Evolutionary conservation across 1,284 basidiomycete species (phyloP).

Genomic region (Filobasidium uniguttulatum): DNA sequence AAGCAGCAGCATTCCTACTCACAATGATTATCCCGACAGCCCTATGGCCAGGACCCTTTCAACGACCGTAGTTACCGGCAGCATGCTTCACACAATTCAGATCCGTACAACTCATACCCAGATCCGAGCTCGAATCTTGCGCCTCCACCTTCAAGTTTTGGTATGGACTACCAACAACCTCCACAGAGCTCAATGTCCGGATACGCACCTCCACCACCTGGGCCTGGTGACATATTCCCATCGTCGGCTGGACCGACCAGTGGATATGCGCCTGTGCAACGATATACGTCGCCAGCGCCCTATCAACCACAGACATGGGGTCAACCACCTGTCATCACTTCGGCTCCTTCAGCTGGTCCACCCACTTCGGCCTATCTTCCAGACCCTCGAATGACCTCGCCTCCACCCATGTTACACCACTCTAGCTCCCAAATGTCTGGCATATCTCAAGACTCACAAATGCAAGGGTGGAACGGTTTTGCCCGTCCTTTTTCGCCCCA

Average conservation of each 20-base stretch:
- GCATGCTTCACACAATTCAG: background rate
- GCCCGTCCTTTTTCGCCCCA: conserved; percentile 6
- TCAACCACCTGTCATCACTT: background rate
- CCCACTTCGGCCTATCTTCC: conserved; percentile 9
- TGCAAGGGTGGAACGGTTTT: background rate
- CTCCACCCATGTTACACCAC: conserved; percentile 11
- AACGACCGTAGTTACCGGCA: background rate
- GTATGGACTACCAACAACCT: no score
- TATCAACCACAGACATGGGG: background rate
- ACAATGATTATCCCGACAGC: background rate
- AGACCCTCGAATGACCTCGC: conserved; percentile 8
- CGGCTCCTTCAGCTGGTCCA: background rate
- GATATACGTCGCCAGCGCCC: background rate
- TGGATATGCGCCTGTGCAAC: background rate
- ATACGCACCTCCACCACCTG: background rate
- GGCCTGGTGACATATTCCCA: background rate
- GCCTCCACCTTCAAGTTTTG: no score
- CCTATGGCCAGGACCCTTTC: background rate
- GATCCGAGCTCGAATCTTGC: background rate
- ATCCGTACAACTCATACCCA: background rate
- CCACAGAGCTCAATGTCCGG: no score
- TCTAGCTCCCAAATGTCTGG: background rate
- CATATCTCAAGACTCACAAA: conserved; percentile 6
- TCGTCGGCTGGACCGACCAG: background rate
- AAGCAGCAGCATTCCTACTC: background rate